These are phyloP conservation scores for Metarhizium brunneum DNA, from an alignment of 2,329 filamentous ascomycete species.

Conservation along the genomic window DNA sequence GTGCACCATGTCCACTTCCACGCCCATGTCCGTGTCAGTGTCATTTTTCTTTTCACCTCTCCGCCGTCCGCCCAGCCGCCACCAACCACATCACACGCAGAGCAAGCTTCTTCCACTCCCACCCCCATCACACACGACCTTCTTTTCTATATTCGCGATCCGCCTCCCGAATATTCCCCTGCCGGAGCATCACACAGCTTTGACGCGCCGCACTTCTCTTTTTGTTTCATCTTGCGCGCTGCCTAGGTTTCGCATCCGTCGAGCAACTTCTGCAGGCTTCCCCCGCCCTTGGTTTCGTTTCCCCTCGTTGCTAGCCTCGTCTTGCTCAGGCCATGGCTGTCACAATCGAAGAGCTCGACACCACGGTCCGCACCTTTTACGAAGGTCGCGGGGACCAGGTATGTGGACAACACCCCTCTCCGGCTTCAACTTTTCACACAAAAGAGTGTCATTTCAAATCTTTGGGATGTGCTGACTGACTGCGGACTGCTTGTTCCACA, in stretches of 20 bases:
- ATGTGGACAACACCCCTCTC: conserved; percentile 26
- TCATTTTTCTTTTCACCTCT: not conserved
- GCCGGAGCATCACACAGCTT: conserved; percentile 4
- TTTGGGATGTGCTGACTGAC: conserved; percentile 23
- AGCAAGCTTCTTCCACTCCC: conserved; percentile 5
- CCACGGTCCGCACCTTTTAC: conserved; percentile 92
- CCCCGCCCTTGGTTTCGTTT: conserved; percentile 19
- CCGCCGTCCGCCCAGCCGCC: not conserved
- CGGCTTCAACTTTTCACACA: not conserved
- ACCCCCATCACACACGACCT: conserved; percentile 6
- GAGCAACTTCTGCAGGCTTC: conserved; percentile 10
- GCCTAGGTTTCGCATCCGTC: conserved; percentile 13
- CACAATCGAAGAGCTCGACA: conserved; percentile 90
- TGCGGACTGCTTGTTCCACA: conserved; percentile 20
- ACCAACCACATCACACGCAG: conserved; percentile 1
- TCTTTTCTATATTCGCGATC: not conserved
- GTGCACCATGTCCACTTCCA: not conserved
- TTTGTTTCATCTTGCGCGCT: conserved; percentile 13
- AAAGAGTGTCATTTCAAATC: not conserved
- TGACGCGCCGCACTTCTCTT: conserved; percentile 12
- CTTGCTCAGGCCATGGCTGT: conserved; percentile 46
- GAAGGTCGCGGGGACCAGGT: conserved; percentile 93
- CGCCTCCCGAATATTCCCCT: not conserved
- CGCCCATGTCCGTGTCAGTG: not conserved
- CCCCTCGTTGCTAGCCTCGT: conserved; percentile 18